These are phyloP conservation scores for Anthostomella pinea DNA, from an alignment of 2,329 filamentous ascomycete genomes.

Conservation along the genomic window DNA sequence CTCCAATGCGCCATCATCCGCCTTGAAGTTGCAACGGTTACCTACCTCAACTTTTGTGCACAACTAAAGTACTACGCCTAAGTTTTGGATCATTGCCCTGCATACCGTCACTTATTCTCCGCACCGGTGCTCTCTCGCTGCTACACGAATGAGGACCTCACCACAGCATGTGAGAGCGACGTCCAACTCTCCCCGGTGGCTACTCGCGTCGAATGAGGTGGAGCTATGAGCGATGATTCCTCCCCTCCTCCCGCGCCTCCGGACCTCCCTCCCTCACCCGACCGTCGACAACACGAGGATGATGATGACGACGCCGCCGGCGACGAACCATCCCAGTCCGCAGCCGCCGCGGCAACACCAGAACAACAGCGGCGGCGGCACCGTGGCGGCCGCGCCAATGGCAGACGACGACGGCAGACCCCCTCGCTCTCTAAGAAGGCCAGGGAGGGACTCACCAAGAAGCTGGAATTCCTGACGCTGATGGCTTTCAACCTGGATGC, in stretches of 20 bases:
- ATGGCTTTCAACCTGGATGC: slow-evolving; percentile 61
- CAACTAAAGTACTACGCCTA: too few species aligned
- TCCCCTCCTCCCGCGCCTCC: slow-evolving; percentile 42
- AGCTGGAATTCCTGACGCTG: slow-evolving; percentile 59
- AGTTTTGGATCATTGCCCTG: too few species aligned
- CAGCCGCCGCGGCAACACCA: neutral
- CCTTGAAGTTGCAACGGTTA: too few species aligned
- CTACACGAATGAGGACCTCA: slow-evolving; percentile 23
- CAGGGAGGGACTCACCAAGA: slow-evolving; percentile 46
- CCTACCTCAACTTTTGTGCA: too few species aligned
- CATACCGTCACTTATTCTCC: too few species aligned
- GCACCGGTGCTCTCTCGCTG: too few species aligned
- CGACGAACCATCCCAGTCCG: slow-evolving; percentile 4
- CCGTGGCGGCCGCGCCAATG: slow-evolving; percentile 5
- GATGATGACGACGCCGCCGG: slow-evolving; percentile 13
- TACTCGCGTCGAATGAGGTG: slow-evolving; percentile 36
- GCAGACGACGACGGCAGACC: slow-evolving; percentile 21
- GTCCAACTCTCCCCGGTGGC: slow-evolving; percentile 22
- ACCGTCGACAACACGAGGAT: slow-evolving; percentile 18
- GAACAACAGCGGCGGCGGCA: slow-evolving; percentile 10
- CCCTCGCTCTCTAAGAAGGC: slow-evolving; percentile 28
- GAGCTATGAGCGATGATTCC: slow-evolving; percentile 47
- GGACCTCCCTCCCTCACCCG: slow-evolving; percentile 19
- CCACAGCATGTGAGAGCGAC: slow-evolving; percentile 34
- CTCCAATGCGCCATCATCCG: too few species aligned